Base-by-base conservation (phyloP, 2,329 filamentous ascomycete species). In the Diaporthe vaccinii region DNA sequence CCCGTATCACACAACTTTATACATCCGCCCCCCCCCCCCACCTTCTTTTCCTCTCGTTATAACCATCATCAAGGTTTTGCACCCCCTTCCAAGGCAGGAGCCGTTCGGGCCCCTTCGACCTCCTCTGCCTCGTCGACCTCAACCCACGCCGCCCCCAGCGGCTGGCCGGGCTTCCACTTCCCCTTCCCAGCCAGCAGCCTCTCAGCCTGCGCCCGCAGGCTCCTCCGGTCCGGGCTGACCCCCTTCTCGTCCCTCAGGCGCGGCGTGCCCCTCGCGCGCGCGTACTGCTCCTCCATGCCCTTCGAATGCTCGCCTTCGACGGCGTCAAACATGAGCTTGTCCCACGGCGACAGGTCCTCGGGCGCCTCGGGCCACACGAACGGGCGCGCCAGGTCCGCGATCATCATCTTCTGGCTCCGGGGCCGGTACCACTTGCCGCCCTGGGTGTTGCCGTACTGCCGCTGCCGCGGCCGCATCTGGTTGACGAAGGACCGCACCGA, bases 381-480 rank as follows among this genome's bases (percentile, higher is more conserved):
- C 6, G 96, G 95, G 86, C 93, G 87, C 77, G 89, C 91, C 86
- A 99, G 90, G 88, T 98, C 94, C 59, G 97, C 95, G 57, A 94
- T 98, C 97, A 99, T 99, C 84, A 93, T 94, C 90, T 99, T 99
- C 81, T 92, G 89, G 68, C 92, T 87, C 78, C 90, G 88, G 36
- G 94, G 93, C 34, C 96, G 91, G 84, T 91, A 93, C 87, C 91
- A 92, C 77, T 89, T 88, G 76, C 89, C 88, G 80, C 84, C 87
- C 80, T 78, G 76, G 83, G 79, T 84, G 77, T 82, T 79, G 80
- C 79, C 81, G 76, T 87, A 86, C 78, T 88, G 90, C 74, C 89
- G 89, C 49, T 90, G 90, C 74, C 89, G 89, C 22, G 85, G 84
- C 76, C 83, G 90, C 82, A 91, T 89, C 84, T 93, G 91, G 80